Conservation (phyloP, 1,284 basidiomycete genomes). For the Trametes pubescens region DNA sequence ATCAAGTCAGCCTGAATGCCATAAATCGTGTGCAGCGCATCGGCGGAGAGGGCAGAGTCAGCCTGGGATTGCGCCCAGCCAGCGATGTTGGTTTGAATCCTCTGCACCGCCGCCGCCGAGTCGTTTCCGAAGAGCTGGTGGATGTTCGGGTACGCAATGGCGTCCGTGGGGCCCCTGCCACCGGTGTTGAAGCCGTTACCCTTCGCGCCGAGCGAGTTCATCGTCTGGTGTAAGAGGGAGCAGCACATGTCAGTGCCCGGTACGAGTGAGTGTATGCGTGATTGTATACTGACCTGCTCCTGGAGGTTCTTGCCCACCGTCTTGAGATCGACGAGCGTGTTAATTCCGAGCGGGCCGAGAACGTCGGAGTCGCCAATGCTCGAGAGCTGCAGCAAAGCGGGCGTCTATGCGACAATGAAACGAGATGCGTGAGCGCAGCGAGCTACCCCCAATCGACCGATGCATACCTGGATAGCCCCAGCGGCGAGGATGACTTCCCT, state of each 20-base stretch:
- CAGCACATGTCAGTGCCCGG: background rate
- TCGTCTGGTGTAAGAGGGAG: slow-evolving; percentile 36
- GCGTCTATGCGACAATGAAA: slow-evolving; percentile 37
- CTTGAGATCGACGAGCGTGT: slow-evolving; percentile 46
- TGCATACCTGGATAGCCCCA: slow-evolving; percentile 41
- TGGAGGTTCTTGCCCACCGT: slow-evolving; percentile 57
- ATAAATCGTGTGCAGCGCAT: slow-evolving; percentile 51
- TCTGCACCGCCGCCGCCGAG: slow-evolving; percentile 43
- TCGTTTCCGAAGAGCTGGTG: slow-evolving; percentile 52
- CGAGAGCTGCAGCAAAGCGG: slow-evolving; percentile 53
- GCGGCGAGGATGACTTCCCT: slow-evolving; percentile 64
- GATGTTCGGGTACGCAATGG: slow-evolving; percentile 53
- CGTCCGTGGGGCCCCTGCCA: slow-evolving; percentile 42
- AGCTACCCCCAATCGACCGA: too few relatives aligned
- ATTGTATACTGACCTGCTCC: slow-evolving; percentile 46
- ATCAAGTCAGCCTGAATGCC: slow-evolving; percentile 53
- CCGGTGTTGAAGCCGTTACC: slow-evolving; percentile 46
- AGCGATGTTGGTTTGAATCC: slow-evolving; percentile 45
- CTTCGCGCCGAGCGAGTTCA: slow-evolving; percentile 50
- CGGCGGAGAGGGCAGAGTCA: slow-evolving; percentile 45
- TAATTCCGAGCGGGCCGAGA: slow-evolving; percentile 50
- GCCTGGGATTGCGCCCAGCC: slow-evolving; percentile 54
- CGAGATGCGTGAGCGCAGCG: too few relatives aligned
- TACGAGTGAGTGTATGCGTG: background rate
- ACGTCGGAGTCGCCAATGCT: slow-evolving; percentile 53